Conservation (phyloP, 495 filamentous ascomycete species). For the Symbiotaphrina buchneri region DNA sequence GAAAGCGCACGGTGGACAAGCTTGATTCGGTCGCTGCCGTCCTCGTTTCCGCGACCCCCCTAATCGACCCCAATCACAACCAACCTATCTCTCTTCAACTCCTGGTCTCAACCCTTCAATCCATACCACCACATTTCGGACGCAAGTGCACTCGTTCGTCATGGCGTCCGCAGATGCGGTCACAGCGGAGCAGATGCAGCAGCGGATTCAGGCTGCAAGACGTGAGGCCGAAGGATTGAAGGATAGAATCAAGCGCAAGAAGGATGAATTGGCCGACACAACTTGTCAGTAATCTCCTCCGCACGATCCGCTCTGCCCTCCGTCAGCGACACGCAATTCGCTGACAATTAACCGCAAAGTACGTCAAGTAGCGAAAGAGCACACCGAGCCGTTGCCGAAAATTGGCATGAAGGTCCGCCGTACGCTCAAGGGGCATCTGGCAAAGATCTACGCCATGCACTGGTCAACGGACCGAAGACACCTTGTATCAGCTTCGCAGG, state of each 20-base stretch:
- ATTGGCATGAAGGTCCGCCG: conserved; percentile 92
- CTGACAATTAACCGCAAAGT: conserved; percentile 27
- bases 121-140: too few relatives aligned
- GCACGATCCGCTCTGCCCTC: neutral
- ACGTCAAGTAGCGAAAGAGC: conserved; percentile 68
- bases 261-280: conserved; percentile 96
- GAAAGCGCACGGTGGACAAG: too few relatives aligned
- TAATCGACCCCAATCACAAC: too few relatives aligned
- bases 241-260: conserved; percentile 97
- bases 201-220: conserved; percentile 85
- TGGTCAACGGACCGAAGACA: conserved; percentile 98
- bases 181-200: conserved; percentile 53
- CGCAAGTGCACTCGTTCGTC: conserved; percentile 1
- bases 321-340: neutral
- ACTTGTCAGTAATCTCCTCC: conserved; percentile 48
- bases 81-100: too few relatives aligned
- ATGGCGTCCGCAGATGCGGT: conserved; percentile 33
- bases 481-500: conserved; percentile 93
- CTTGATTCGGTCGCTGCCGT: too few relatives aligned
- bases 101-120: too few relatives aligned
- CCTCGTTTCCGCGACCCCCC: too few relatives aligned
- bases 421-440: conserved; percentile 89
- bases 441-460: conserved; percentile 99
- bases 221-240: conserved; percentile 96
- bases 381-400: conserved; percentile 72